These are phyloP conservation scores for Mikania micrantha DNA, from an alignment of 129 eudicot genomes.

Conservation along the genomic window DNA sequence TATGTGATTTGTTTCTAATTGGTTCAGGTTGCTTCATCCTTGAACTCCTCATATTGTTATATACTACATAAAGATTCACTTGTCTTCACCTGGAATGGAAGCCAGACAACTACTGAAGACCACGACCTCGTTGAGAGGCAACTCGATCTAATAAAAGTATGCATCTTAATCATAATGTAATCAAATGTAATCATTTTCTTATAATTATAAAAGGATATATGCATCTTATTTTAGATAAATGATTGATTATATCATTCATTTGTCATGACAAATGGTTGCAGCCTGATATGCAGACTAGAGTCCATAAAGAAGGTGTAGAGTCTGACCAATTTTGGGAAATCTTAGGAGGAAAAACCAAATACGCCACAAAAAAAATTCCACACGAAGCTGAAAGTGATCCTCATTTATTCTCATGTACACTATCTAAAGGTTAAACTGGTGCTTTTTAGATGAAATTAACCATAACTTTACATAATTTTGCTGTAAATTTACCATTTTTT, in stretches of 20 bases:
- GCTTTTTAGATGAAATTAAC: neutral
- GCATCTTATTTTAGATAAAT: neutral
- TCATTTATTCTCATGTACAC: conserved; percentile 74
- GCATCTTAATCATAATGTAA: neutral
- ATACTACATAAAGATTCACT: conserved; percentile 71
- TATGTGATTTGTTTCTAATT: conserved; percentile 6
- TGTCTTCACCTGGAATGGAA: conserved; percentile 72
- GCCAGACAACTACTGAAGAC: conserved; percentile 53
- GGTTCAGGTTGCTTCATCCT: conserved; percentile 69
- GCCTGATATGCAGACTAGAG: conserved; percentile 69
- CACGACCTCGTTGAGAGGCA: conserved; percentile 86
- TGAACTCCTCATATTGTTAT: conserved; percentile 83
- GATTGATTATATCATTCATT: neutral
- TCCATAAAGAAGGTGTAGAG: conserved; percentile 76
- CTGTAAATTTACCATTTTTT: conserved; percentile 14
- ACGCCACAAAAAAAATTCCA: conserved; percentile 52
- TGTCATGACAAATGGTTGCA: conserved; percentile 37
- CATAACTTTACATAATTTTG: neutral
- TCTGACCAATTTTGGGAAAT: conserved; percentile 85
- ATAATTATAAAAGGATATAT: neutral
- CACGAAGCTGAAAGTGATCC: conserved; percentile 70
- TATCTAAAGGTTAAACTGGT: conserved; percentile 44
- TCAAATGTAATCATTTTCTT: neutral
- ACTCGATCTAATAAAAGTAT: conserved; percentile 47
- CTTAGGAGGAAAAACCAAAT: conserved; percentile 64